phyloP scores from a whole-genome alignment of 768 basidiomycete genomes.

The Tephrocybe sp. region DNA sequence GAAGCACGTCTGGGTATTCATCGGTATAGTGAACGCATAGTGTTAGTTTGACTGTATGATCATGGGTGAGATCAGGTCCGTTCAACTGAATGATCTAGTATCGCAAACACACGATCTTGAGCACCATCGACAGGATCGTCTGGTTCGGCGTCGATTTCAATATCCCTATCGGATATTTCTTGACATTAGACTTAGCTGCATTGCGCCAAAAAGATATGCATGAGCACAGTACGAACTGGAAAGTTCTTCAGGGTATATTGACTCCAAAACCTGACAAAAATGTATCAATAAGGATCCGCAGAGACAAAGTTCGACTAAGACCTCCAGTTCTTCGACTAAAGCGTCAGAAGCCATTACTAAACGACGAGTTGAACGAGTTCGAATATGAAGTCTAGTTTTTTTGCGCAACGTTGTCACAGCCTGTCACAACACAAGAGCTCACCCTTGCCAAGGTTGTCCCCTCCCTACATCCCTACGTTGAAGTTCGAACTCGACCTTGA shows the following conservation, averaged over 20 bases:
- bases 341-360: constrained; percentile 73
- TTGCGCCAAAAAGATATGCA: constrained; percentile 20
- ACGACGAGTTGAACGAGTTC: too few species aligned
- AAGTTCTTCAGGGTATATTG: constrained; percentile 94
- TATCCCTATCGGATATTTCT: constrained; percentile 84
- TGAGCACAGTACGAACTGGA: constrained; percentile 65
- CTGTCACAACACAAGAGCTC: too few species aligned
- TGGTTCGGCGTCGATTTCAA: constrained; percentile 86
- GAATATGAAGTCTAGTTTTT: constrained; percentile 12
- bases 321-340: constrained; percentile 91
- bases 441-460: too few species aligned
- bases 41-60: constrained; percentile 63
- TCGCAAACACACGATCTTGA: constrained; percentile 49
- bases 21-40: constrained; percentile 78
- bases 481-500: not conserved
- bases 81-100: constrained; percentile 13
- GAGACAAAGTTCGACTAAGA: constrained; percentile 29
- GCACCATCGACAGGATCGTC: constrained; percentile 70
- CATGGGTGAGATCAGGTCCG: constrained; percentile 10
- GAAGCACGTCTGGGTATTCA: constrained; percentile 82
- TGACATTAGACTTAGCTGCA: constrained; percentile 32
- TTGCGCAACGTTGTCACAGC: not conserved
- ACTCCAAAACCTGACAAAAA: constrained; percentile 75
- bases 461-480: too few species aligned
- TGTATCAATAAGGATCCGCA: constrained; percentile 9